Evolutionary conservation across 306 rosid species (phyloP).

Genomic region (Herpetospermum pedunculosum): DNA sequence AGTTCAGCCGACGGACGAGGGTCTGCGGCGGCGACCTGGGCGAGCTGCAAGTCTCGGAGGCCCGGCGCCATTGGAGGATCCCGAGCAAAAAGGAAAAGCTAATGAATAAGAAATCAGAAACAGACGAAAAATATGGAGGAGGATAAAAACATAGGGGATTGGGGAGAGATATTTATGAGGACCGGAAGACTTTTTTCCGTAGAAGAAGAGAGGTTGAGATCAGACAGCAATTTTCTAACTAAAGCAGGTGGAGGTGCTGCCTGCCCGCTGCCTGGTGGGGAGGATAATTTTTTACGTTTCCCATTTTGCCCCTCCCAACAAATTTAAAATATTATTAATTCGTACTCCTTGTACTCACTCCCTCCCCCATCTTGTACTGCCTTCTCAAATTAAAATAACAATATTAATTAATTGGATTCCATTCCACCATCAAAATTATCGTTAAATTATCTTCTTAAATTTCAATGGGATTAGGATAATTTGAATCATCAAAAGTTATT

Average conservation of each 20-base stretch:
- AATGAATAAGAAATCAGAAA: background rate
- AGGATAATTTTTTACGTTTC: background rate
- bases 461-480: too few relatives aligned
- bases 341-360: background rate
- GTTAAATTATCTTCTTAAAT: too few relatives aligned
- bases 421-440: too few relatives aligned
- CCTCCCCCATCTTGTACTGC: too few relatives aligned
- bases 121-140: background rate
- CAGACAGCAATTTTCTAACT: conserved; percentile 27
- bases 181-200: conserved; percentile 11
- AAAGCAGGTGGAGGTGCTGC: conserved; percentile 18
- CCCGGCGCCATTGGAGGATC: conserved; percentile 32
- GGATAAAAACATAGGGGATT: background rate
- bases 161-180: background rate
- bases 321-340: background rate
- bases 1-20: conserved; percentile 6
- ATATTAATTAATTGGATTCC: too few relatives aligned
- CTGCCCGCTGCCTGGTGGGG: too few relatives aligned
- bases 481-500: too few relatives aligned
- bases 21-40: conserved; percentile 14
- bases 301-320: conserved; percentile 13
- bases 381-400: too few relatives aligned
- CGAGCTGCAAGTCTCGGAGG: conserved; percentile 35
- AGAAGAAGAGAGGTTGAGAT: conserved; percentile 24
- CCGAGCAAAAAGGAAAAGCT: background rate